Conservation (phyloP, 2,329 filamentous ascomycete genomes). For the Colletotrichum magnum region DNA sequence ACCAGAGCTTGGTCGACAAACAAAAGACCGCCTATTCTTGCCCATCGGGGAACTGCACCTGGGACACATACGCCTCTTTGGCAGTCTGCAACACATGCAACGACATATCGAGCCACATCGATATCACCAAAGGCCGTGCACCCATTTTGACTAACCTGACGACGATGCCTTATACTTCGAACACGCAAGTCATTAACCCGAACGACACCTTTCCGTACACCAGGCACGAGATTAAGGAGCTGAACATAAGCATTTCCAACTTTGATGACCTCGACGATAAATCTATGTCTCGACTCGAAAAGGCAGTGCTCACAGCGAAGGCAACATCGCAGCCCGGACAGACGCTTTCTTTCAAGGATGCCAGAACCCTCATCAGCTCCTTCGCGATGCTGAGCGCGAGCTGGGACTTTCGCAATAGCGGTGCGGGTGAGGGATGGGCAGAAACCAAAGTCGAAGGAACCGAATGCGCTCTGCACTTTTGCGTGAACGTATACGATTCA, state of each 20-base stretch:
- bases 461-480: slow-evolving; percentile 15
- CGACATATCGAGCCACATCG: background rate
- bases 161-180: background rate
- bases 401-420: background rate
- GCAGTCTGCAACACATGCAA: background rate
- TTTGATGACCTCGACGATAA: background rate
- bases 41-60: slow-evolving; percentile 5
- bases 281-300: background rate
- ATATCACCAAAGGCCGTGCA: background rate
- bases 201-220: background rate
- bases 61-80: background rate
- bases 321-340: slow-evolving; percentile 3
- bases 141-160: background rate
- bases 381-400: background rate
- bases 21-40: background rate
- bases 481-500: slow-evolving; percentile 7
- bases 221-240: background rate
- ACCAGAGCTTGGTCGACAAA: background rate
- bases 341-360: slow-evolving; percentile 4
- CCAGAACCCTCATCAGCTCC: background rate
- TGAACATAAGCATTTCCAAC: background rate
- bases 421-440: background rate
- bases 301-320: slow-evolving; percentile 2
- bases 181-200: background rate
- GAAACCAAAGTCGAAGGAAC: background rate